A percentile compares a stretch with the other conserved stretches of the same genome.
Conservation (phyloP, 2,329 filamentous ascomycete genomes). For the Talaromyces albobiverticillius region DNA sequence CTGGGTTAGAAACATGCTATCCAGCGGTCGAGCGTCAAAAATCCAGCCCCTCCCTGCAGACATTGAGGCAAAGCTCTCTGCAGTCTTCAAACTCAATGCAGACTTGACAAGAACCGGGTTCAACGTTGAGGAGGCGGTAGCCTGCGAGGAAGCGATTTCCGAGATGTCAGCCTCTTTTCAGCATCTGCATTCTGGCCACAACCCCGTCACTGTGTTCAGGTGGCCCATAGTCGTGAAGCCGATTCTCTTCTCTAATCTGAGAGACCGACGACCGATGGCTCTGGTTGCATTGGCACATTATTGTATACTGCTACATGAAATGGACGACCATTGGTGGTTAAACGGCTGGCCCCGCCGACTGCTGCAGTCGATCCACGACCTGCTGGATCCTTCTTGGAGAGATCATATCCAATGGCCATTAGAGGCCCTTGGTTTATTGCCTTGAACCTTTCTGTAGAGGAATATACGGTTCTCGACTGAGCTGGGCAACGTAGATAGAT, state of each 20-base stretch:
- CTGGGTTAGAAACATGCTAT: slow-evolving; percentile 17
- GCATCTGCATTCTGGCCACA: slow-evolving; percentile 18
- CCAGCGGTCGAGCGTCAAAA: slow-evolving; percentile 12
- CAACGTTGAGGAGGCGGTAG: slow-evolving; percentile 19
- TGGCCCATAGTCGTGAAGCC: slow-evolving; percentile 63
- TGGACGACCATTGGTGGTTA: slow-evolving; percentile 66
- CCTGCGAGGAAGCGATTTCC: slow-evolving; percentile 22
- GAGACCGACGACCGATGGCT: slow-evolving; percentile 58
- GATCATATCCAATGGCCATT: slow-evolving; percentile 24
- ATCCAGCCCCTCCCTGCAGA: slow-evolving; percentile 19
- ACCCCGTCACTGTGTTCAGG: slow-evolving; percentile 47
- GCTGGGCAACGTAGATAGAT: background rate
- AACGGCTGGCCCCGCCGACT: slow-evolving; percentile 65
- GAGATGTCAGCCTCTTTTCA: slow-evolving; percentile 22
- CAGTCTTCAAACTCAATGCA: slow-evolving; percentile 13
- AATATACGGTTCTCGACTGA: too few species aligned
- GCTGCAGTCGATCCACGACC: slow-evolving; percentile 56
- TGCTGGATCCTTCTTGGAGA: slow-evolving; percentile 20
- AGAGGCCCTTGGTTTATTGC: slow-evolving; percentile 19
- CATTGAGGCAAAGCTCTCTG: slow-evolving; percentile 15
- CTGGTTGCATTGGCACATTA: slow-evolving; percentile 65
- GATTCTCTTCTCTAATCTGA: slow-evolving; percentile 61
- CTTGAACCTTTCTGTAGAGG: background rate
- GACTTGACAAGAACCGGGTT: slow-evolving; percentile 19
- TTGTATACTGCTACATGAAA: slow-evolving; percentile 61